These are phyloP conservation scores for Camellia lanceoleosa DNA, from an alignment of 148 eudicot genomes.

Conservation along the genomic window DNA sequence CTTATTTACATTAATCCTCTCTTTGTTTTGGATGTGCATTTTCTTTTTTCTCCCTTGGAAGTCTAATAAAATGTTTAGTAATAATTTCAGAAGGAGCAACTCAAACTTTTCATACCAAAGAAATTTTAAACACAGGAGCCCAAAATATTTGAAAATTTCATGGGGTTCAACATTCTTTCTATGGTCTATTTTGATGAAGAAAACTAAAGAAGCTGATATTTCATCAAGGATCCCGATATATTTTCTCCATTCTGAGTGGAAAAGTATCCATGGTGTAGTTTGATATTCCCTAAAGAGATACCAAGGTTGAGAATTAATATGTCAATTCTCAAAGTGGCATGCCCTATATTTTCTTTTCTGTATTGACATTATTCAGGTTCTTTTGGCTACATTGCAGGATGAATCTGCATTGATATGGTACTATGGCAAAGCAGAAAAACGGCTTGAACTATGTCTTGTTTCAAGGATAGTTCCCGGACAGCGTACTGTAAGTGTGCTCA, in stretches of 20 bases:
- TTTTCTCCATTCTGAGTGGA: neutral
- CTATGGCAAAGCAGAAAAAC: conserved; percentile 73
- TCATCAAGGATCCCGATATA: neutral
- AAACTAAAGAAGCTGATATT: neutral
- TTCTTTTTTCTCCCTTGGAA: too few species aligned
- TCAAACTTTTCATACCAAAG: too few species aligned
- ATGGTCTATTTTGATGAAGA: neutral
- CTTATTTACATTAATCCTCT: too few species aligned
- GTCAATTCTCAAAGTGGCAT: neutral
- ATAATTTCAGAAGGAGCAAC: too few species aligned
- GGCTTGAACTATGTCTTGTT: conserved; percentile 63
- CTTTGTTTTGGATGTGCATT: too few species aligned
- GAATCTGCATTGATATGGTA: conserved; percentile 76
- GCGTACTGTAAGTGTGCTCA: conserved; percentile 61
- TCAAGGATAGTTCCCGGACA: conserved; percentile 86
- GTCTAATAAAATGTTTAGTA: too few species aligned
- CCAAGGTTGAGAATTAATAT: neutral
- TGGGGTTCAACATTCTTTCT: neutral
- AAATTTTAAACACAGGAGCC: too few species aligned
- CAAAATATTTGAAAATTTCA: too few species aligned
- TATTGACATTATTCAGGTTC: conserved; percentile 4
- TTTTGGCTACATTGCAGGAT: conserved; percentile 49
- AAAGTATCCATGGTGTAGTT: neutral
- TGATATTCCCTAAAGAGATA: neutral
- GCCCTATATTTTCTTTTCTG: neutral